Conservation (phyloP, 106 monocot genomes). For the Narthecium ossifragum region DNA sequence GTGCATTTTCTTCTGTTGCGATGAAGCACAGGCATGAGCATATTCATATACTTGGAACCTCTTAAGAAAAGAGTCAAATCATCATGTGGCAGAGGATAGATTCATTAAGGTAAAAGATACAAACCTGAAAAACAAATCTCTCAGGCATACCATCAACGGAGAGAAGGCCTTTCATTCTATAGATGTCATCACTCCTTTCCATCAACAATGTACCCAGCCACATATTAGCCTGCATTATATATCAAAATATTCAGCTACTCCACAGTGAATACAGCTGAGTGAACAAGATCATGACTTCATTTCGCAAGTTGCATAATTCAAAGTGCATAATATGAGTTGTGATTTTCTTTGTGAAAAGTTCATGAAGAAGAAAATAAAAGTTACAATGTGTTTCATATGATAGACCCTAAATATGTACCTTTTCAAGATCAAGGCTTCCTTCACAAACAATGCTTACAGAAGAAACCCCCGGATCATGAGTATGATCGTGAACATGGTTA, state of each 20-base stretch:
- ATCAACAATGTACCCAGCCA: conserved; percentile 87
- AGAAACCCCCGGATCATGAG: conserved; percentile 96
- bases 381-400: too few species aligned
- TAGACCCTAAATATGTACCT: conserved; percentile 57
- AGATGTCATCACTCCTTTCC: conserved; percentile 95
- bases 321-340: too few species aligned
- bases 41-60: too few species aligned
- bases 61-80: too few species aligned
- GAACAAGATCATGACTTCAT: neutral
- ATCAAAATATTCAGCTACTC: too few species aligned
- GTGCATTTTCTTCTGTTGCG: too few species aligned
- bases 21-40: too few species aligned
- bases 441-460: conserved; percentile 99
- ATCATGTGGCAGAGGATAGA: too few species aligned
- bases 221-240: conserved; percentile 80
- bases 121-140: conserved; percentile 98
- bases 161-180: conserved; percentile 95
- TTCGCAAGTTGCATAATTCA: neutral
- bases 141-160: conserved; percentile 90
- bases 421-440: conserved; percentile 84
- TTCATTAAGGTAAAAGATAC: too few species aligned
- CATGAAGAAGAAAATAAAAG: conserved; percentile 4
- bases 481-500: conserved; percentile 58
- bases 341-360: too few species aligned
- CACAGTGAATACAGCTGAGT: too few species aligned